Evolutionary conservation across 1,284 basidiomycete species (phyloP).

Genomic region (Ustilago vetiveriae): DNA sequence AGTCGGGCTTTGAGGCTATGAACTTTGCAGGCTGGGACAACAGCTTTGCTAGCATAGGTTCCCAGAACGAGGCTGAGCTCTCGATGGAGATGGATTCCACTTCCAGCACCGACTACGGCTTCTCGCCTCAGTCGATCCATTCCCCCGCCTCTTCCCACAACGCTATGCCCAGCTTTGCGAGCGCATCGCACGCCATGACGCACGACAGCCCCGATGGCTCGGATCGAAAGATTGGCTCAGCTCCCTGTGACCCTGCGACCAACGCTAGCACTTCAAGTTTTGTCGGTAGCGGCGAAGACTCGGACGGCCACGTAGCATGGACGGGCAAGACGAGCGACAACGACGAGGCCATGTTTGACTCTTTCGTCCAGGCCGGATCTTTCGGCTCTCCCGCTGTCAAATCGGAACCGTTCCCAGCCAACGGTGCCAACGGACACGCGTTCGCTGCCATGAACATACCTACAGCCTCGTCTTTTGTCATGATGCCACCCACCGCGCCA

Average conservation of each 20-base stretch:
- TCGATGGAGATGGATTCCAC: slow-evolving; percentile 51
- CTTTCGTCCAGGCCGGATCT: slow-evolving; percentile 56
- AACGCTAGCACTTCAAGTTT: slow-evolving; percentile 24
- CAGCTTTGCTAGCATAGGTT: slow-evolving; percentile 23
- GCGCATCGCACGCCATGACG: slow-evolving; percentile 25
- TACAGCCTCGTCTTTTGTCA: slow-evolving; percentile 12
- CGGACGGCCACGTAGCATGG: slow-evolving; percentile 36
- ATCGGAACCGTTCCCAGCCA: slow-evolving; percentile 11
- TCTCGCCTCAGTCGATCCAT: slow-evolving; percentile 42
- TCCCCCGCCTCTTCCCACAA: slow-evolving; percentile 45
- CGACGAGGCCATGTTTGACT: slow-evolving; percentile 63
- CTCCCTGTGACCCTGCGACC: slow-evolving; percentile 6
- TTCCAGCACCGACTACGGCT: slow-evolving; percentile 41
- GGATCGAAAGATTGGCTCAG: slow-evolving; percentile 41
- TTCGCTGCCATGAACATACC: slow-evolving; percentile 39
- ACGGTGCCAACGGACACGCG: slow-evolving; percentile 17
- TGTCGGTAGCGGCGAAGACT: slow-evolving; percentile 45
- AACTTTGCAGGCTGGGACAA: slow-evolving; percentile 39
- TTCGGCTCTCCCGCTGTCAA: slow-evolving; percentile 44
- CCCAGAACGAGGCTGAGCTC: slow-evolving; percentile 30
- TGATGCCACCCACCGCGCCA: slow-evolving; percentile 35
- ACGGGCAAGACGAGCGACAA: slow-evolving; percentile 34
- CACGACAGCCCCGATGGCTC: slow-evolving; percentile 43
- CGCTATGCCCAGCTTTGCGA: slow-evolving; percentile 27
- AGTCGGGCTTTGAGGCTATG: slow-evolving; percentile 27